Base-by-base conservation (phyloP, 345 rosid species). In the Hirschfeldia incana region DNA sequence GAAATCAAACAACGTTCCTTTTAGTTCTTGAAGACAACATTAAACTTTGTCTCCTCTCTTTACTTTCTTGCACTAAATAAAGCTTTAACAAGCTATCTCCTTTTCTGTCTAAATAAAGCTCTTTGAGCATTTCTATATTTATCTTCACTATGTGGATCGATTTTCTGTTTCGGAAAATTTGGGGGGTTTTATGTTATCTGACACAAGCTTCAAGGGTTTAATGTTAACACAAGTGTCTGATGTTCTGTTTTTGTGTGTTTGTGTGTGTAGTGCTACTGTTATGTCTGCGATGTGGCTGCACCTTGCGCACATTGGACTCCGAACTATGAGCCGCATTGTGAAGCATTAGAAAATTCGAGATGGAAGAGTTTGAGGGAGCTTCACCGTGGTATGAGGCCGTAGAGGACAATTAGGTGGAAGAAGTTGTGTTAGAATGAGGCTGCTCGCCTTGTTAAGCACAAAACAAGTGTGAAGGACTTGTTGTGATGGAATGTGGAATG, bases 261-360 rank as follows among this genome's bases (percentile, higher is more conserved):
- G 0, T 34, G 11, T 69, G 49, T 78, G 81, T 85, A 92, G 97
- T 92, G 97, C 67, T 88, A 82, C 71, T 92, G 95, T 62, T 92
- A 86, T 34, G 91, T 87, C 1, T 90, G 97, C 21, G 92, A 92
- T 75, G 44, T 30, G 9, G 78, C 79, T 64, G 93, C 95, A 4
- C 97, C 97, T 9, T 92, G 95, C 70, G 10, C 67, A 59, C 12
- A 63, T 8, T 92, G 93, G 97, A 32, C 55, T 17, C 3, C 29
- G 4, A 28, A 53, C 2, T 0, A 0, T 9, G 1, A 21, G 37
- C 30, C 16, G 32, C 97, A 91, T 69, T 91, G 89, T 71, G 76
- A 87, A 46, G 91, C 94, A 44, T 59, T 86, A 4, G 80, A 70
- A 7, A 6, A 77, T 37, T 1, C 0, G 4, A 49, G 0, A 3